phyloP scores from a whole-genome alignment of 441 rosid species.

The Pelargonium citronellum region DNA sequence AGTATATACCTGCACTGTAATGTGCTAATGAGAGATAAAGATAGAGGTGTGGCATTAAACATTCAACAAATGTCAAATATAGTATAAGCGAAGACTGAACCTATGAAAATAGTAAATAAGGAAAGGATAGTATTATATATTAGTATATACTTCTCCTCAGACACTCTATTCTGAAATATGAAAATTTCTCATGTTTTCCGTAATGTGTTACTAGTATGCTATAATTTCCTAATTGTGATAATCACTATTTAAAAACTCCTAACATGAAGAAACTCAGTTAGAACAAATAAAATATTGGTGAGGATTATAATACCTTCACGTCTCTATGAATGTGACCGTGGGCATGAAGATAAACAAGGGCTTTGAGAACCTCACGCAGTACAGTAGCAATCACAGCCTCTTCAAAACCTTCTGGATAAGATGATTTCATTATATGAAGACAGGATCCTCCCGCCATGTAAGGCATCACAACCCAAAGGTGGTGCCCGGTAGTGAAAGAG shows the following conservation, averaged over 20 bases:
- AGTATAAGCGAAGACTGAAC: neutral
- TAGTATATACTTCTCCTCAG: neutral
- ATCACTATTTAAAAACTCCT: slow-evolving; percentile 15
- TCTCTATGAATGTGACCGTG: slow-evolving; percentile 98
- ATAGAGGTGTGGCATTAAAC: neutral
- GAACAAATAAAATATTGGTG: slow-evolving; percentile 9
- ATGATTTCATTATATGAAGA: slow-evolving; percentile 87
- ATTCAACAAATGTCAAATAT: neutral
- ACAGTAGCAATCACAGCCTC: slow-evolving; percentile 85
- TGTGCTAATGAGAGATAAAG: neutral
- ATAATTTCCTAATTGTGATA: neutral
- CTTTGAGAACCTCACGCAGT: slow-evolving; percentile 87
- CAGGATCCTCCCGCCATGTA: slow-evolving; percentile 99
- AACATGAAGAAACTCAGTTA: neutral
- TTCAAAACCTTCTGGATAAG: slow-evolving; percentile 86
- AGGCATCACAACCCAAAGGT: slow-evolving; percentile 99
- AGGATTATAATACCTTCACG: slow-evolving; percentile 60
- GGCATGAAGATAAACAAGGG: slow-evolving; percentile 91
- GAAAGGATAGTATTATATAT: neutral
- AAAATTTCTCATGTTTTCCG: neutral
- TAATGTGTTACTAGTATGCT: neutral
- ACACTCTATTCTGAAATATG: neutral
- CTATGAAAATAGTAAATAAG: neutral
- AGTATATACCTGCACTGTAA: neutral
- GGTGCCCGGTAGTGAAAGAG: slow-evolving; percentile 77